Evolutionary conservation across 2,329 filamentous ascomycete genomes (phyloP), one percentile per base, ranked within the genome.

Genomic region (Ophiosphaerella herpotricha): DNA sequence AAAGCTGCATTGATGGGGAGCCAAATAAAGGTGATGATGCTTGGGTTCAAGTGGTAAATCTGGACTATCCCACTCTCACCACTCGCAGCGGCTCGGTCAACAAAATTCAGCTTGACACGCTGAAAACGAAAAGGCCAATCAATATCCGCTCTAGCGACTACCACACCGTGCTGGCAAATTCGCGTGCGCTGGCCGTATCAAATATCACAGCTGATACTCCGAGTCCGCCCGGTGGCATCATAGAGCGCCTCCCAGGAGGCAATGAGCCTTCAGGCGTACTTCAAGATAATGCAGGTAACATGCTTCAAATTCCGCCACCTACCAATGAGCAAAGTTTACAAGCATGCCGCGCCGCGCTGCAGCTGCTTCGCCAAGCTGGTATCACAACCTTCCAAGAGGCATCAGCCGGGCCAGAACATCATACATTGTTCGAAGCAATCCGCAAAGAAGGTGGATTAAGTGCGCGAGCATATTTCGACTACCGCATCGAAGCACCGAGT

Each of bases 31-130:
- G 29, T 11, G 39, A 41, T 1, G 37, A 48, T 2, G 37, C 45
- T 29, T 48, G 45, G 45, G 23, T 48, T n/a, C 32, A 48, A n/a
- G 45, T 35, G 14, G 45, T 48, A 31, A 48, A 48, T 14, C n/a
- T 48, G 23, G 45, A 48, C 38, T 48, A 48, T 16, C 39, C 45
- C 11, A 48, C 26, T 37, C 45, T 48, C 13, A 21, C 35, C 2
- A 35, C 33, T 12, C 45, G 31, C 16, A 48, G 39, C 5, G 45
- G 45, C 18, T 21, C 23, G 11, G 37, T 39, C 11, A 26, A 9
- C 18, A 39, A 39, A n/a, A 39, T n/a, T 13, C 12, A 39, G 2
- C 23, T 39, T 14, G 23, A 39, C 37, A 39, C 18, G 11, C 9
- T 39, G 18, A 39, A 24, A 39, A 39, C 37, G 13, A 26, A 18